Base-by-base conservation (phyloP, 208 protist genomes). In the Tritrichomonas musculus region DNA sequence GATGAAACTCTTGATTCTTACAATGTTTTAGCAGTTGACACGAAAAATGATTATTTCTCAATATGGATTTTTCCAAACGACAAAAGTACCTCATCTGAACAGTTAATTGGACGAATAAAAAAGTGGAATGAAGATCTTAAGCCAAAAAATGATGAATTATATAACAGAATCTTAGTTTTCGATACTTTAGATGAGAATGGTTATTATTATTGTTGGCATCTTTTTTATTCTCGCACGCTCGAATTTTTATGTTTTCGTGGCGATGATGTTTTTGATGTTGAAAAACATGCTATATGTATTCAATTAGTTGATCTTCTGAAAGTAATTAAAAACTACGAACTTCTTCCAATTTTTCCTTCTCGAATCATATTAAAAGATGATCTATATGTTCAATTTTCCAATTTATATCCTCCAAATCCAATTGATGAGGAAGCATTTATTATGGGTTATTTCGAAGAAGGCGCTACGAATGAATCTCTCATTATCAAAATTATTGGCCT, bases 341-440 rank as follows among this genome's bases (percentile, higher is more conserved):
- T 25, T 13, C 33, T 53, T 53, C 73, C 73, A 53, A 47, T 84
- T 53, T 53, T 84, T 33, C 73, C 73, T n/a, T 84, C 73, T n/a
- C 27, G 73, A 53, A n/a, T 84, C 4, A 8, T 84, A 53, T 8
- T 84, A 1, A 3, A 84, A 39, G 73, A 84, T 30, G 73, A 84
- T 84, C 22, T 84, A 22, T 84, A 53, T 53, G 11, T 84, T 3
- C 36, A 44, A 4, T n/a, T 84, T 2, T 39, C 73, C 25, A 44
- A 84, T 84, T 84, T 84, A 53, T 84, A 84, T 44, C 25, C 20
- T 13, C 73, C 73, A n/a, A 84, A 84, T 53, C 73, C 73, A 22
- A 44, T 84, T 53, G 73, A 84, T 53, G 73, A 84, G 36, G 73
- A 84, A 53, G 73, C 73, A n/a, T 84, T 53, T 84, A 9, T 39